Evolutionary conservation across 1,284 basidiomycete species (phyloP), one percentile per base, ranked within the genome.

Genomic region (Ganoderma sinense): DNA sequence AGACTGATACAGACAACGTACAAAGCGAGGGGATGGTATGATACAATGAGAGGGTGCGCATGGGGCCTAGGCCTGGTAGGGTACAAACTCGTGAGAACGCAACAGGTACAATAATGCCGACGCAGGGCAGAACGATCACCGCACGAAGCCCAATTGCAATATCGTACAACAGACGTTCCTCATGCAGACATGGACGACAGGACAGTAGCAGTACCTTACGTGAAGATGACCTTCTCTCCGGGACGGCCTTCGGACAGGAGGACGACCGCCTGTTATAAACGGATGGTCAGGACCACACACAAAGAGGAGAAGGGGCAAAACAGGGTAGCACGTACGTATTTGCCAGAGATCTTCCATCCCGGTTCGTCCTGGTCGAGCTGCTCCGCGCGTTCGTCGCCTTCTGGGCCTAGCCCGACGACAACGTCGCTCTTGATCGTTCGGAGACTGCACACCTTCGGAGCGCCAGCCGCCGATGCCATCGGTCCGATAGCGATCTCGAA

Each of bases 271-370:
- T 95, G 71, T 20, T 33, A 55, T 18, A 14, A 56, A 14, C 8
- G 10, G 6, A 39, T n/a, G 33, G 39, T 40, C 39, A 61, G 39
- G 58, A 16, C 4, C 23, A 6, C 10, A 16, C 39, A 23, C 1
- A 29, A 31, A 16, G 23, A 39, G 29, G 36, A 31, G 6, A 36
- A 36, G 6, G 10, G 36, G 36, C 6, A 36, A 23, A 40, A 26
- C 62, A 16, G 18, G 51, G 61, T 45, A 23, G 69, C 11, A 87
- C 91, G 82, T 79, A 95, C 94, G 78, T 97, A 97, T 93, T 97
- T 96, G 64, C 96, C 96, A 64, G 94, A 95, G 79, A 99, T 98
- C 85, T 97, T 97, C 97, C 97, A 99, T 62, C 97, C 97, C 31
- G 94, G 91, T 80, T 99, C 96, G 61, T 90, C 88, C 76, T 93